Percentiles rank a stretch among this genome's conserved stretches.
Conservation (phyloP, 768 basidiomycete species). For the Hericium rajendrae region DNA sequence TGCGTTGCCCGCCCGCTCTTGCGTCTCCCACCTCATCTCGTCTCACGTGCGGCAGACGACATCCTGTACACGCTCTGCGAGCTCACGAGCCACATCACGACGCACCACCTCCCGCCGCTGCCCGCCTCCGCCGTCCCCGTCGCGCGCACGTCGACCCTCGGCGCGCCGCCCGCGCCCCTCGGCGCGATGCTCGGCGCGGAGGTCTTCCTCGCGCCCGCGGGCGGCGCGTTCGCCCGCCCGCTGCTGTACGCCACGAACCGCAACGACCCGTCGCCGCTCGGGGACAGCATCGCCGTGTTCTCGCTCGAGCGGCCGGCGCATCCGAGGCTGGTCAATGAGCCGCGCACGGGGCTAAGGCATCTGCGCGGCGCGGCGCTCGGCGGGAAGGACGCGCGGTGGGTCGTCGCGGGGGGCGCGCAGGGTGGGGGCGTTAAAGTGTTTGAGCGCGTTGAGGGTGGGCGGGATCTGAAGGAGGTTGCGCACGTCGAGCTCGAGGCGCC, state of each 20-base stretch:
- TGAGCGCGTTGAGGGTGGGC: conserved; percentile 53
- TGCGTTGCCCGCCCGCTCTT: neutral
- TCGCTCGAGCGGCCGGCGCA: conserved; percentile 35
- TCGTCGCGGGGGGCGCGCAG: conserved; percentile 53
- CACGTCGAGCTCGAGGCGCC: conserved; percentile 28
- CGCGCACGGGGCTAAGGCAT: conserved; percentile 62
- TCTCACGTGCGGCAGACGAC: conserved; percentile 35
- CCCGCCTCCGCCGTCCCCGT: conserved; percentile 30
- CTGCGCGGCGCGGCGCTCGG: conserved; percentile 61
- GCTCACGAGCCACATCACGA: conserved; percentile 46
- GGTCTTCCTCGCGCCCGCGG: conserved; percentile 50
- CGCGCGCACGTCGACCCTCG: conserved; percentile 37
- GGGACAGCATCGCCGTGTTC: conserved; percentile 69
- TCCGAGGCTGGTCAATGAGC: conserved; percentile 47
- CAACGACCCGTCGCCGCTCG: conserved; percentile 57
- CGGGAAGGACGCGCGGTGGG: conserved; percentile 48
- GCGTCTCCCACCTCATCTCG: neutral
- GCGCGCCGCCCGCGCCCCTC: conserved; percentile 27
- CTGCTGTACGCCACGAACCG: conserved; percentile 72
- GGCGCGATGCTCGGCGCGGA: conserved; percentile 57
- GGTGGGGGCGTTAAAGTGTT: conserved; percentile 66
- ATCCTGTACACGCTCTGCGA: conserved; percentile 61
- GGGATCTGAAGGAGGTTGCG: conserved; percentile 43
- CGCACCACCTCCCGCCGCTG: conserved; percentile 41
- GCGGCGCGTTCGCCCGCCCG: conserved; percentile 38